A percentile compares a stretch with the other conserved stretches of the same genome.
These are phyloP conservation scores for Botrytis tulipae DNA, from an alignment of 2,329 filamentous ascomycete species.

Conservation along the genomic window DNA sequence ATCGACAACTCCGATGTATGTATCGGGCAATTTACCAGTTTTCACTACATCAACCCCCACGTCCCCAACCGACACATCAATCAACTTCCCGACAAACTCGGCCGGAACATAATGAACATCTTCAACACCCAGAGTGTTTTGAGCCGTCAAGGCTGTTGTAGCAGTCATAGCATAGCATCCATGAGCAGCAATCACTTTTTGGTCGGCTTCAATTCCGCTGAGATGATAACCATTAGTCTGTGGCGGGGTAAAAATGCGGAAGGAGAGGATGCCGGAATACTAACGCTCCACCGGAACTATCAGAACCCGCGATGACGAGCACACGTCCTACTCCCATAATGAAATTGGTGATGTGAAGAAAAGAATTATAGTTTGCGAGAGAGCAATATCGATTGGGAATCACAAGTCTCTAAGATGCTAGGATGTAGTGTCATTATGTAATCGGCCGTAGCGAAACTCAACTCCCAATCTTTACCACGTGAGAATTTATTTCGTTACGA, in stretches of 20 bases:
- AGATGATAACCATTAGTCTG: conserved; percentile 22
- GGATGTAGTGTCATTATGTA: conserved; percentile 11
- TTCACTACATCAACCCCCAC: conserved; percentile 89
- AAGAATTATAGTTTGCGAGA: neutral
- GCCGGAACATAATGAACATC: conserved; percentile 78
- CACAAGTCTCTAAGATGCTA: neutral
- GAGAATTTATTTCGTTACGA: neutral
- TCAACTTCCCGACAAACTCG: conserved; percentile 78
- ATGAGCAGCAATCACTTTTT: conserved; percentile 90
- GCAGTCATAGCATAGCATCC: conserved; percentile 95
- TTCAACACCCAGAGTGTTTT: conserved; percentile 83
- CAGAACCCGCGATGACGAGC: conserved; percentile 69
- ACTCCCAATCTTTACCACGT: neutral
- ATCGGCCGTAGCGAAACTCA: neutral
- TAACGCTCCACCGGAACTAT: conserved; percentile 74
- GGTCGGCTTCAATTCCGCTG: conserved; percentile 91
- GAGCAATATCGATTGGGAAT: neutral
- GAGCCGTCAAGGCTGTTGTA: conserved; percentile 91
- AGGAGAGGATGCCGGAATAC: conserved; percentile 39
- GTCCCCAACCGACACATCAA: conserved; percentile 80
- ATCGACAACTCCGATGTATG: neutral
- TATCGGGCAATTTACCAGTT: conserved; percentile 61
- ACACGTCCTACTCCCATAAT: conserved; percentile 48
- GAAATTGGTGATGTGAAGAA: neutral
- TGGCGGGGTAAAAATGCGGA: conserved; percentile 20